phyloP scores from a whole-genome alignment of 2,329 filamentous ascomycete species.

The Ophiocordyceps robertsii region DNA sequence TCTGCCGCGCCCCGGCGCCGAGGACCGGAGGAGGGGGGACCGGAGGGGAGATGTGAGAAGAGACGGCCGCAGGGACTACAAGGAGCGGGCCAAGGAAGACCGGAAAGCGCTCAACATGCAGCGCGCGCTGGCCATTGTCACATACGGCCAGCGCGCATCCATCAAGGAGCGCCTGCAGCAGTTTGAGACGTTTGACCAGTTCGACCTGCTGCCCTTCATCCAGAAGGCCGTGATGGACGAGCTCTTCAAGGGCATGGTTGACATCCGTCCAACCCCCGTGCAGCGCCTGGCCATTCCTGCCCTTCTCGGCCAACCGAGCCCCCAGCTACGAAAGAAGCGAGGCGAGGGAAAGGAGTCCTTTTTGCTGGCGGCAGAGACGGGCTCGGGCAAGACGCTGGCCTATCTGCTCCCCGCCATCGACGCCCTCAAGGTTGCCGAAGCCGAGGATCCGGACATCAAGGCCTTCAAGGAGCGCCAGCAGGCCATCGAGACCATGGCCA shows the following conservation, averaged over 20 bases:
- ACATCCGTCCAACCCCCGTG: conserved; percentile 73
- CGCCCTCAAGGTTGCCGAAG: conserved; percentile 67
- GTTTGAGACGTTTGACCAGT: conserved; percentile 68
- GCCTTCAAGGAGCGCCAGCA: conserved; percentile 44
- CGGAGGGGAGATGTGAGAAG: conserved; percentile 9
- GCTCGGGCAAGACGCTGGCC: conserved; percentile 90
- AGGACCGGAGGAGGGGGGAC: conserved; percentile 1
- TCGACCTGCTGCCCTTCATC: conserved; percentile 59
- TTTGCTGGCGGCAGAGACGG: conserved; percentile 86
- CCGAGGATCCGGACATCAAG: conserved; percentile 42
- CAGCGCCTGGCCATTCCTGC: conserved; percentile 81
- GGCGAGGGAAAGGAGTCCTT: conserved; percentile 39
- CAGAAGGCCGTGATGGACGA: conserved; percentile 60
- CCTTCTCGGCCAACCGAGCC: conserved; percentile 45
- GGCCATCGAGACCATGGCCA: neutral
- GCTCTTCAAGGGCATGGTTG: conserved; percentile 59
- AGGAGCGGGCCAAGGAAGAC: conserved; percentile 23
- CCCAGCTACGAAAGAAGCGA: conserved; percentile 11
- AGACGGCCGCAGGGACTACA: conserved; percentile 12
- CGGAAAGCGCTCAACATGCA: conserved; percentile 91
- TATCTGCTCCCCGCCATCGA: conserved; percentile 80
- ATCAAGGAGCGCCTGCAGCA: conserved; percentile 46
- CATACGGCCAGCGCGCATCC: conserved; percentile 51
- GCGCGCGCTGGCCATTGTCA: conserved; percentile 57
- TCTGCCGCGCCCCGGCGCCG: conserved; percentile 1